These are phyloP conservation scores for Vaccinium corymbosum DNA, from an alignment of 148 eudicot species.

Conservation along the genomic window DNA sequence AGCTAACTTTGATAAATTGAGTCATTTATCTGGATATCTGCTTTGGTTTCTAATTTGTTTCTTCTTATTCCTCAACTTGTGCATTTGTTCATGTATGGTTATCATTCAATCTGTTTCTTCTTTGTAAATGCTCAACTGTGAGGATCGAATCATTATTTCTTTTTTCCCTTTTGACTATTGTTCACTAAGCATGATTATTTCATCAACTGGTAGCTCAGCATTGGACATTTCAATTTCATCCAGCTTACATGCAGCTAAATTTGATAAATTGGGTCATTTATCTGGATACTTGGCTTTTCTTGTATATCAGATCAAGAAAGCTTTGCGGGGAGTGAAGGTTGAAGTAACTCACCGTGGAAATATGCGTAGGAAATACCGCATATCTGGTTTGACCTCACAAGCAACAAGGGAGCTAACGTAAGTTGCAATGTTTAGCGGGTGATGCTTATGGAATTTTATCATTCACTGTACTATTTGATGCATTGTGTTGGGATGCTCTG, in stretches of 20 bases:
- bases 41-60: background rate
- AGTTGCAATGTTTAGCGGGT: slow-evolving; percentile 14
- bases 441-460: background rate
- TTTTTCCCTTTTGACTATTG: no score
- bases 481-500: background rate
- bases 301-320: slow-evolving; percentile 61
- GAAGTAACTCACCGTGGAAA: slow-evolving; percentile 73
- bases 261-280: background rate
- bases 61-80: background rate
- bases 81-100: background rate
- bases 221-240: background rate
- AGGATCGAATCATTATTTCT: background rate
- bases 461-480: background rate
- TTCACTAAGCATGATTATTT: background rate
- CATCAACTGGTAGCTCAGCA: background rate
- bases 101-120: background rate
- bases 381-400: slow-evolving; percentile 74
- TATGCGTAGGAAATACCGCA: slow-evolving; percentile 73
- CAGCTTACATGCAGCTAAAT: background rate
- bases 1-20: background rate
- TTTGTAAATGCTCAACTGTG: background rate
- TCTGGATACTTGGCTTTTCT: slow-evolving; percentile 2
- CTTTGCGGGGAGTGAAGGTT: slow-evolving; percentile 72
- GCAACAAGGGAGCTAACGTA: slow-evolving; percentile 74
- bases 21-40: background rate